Conservation (phyloP, 2,329 filamentous ascomycete species). For the Fusarium nematophilum region DNA sequence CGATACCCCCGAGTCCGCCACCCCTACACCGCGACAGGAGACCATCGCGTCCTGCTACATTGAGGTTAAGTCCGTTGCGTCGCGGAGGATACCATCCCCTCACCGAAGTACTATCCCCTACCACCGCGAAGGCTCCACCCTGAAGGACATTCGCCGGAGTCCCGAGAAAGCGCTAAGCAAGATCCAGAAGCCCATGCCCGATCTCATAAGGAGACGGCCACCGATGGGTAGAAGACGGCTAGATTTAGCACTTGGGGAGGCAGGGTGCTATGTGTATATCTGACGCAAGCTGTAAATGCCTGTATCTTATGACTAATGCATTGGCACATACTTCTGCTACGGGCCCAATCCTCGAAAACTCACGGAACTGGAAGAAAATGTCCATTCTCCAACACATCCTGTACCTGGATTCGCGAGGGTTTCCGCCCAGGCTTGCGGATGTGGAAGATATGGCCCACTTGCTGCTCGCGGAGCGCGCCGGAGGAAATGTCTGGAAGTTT, state of each 20-base stretch:
- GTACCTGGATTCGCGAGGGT: too few relatives aligned
- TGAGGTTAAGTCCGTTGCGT: conserved; percentile 49
- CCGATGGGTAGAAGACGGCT: conserved; percentile 54
- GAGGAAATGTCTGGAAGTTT: too few relatives aligned
- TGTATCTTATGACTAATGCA: conserved; percentile 52
- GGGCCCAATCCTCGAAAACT: too few relatives aligned
- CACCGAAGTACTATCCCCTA: conserved; percentile 49
- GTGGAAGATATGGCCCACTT: too few relatives aligned
- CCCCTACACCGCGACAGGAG: conserved; percentile 57
- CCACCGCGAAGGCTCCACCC: conserved; percentile 40
- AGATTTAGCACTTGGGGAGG: conserved; percentile 52
- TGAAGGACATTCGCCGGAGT: conserved; percentile 54
- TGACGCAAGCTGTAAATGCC: conserved; percentile 52
- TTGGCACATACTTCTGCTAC: conserved; percentile 26
- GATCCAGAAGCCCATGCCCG: conserved; percentile 60
- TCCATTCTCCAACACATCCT: too few relatives aligned
- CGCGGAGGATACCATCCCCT: conserved; percentile 50
- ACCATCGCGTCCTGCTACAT: conserved; percentile 49
- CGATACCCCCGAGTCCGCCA: conserved; percentile 56
- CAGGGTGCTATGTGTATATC: conserved; percentile 54
- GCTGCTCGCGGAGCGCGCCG: too few relatives aligned
- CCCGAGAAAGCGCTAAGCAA: conserved; percentile 59
- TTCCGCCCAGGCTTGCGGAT: too few relatives aligned
- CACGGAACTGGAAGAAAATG: too few relatives aligned
- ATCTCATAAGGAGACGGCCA: conserved; percentile 55